These are phyloP conservation scores for Hygrocybe punicea DNA, from an alignment of 768 basidiomycete species.

Conservation along the genomic window DNA sequence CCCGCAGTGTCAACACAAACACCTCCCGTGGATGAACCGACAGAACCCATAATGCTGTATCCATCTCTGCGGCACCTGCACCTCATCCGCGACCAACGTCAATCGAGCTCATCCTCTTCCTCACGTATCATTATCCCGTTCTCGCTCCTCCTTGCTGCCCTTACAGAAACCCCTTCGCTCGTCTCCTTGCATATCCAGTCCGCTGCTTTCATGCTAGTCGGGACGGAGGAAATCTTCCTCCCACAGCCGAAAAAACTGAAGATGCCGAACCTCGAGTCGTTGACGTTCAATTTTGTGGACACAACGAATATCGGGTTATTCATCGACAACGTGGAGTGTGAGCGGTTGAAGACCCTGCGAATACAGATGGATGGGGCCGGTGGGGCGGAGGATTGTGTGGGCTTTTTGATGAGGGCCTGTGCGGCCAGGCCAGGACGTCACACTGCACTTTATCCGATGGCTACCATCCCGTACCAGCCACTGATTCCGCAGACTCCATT, in stretches of 20 bases:
- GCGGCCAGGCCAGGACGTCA: background rate
- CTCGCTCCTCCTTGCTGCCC: background rate
- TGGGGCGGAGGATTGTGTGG: background rate
- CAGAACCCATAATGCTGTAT: background rate
- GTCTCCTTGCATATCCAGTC: constrained; percentile 4
- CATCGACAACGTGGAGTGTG: constrained; percentile 2
- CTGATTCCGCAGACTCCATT: background rate
- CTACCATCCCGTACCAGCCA: background rate
- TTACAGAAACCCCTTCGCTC: constrained; percentile 2
- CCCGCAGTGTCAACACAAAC: background rate
- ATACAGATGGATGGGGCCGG: constrained; percentile 2
- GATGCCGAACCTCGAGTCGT: background rate
- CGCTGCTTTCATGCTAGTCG: constrained; percentile 2
- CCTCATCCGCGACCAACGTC: constrained; percentile 4
- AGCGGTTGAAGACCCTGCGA: background rate
- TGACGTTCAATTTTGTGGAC: constrained; percentile 5
- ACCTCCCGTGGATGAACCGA: background rate
- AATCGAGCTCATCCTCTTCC: constrained; percentile 2
- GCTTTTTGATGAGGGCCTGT: background rate
- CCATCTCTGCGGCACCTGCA: constrained; percentile 4
- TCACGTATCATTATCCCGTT: constrained; percentile 4
- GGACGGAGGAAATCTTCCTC: constrained; percentile 5
- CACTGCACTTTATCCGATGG: constrained; percentile 1
- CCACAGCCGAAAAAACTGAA: background rate
- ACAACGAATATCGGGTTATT: constrained; percentile 3